phyloP scores from a whole-genome alignment of 352 stramenopile species.

The Globisporangium carolinianum region DNA sequence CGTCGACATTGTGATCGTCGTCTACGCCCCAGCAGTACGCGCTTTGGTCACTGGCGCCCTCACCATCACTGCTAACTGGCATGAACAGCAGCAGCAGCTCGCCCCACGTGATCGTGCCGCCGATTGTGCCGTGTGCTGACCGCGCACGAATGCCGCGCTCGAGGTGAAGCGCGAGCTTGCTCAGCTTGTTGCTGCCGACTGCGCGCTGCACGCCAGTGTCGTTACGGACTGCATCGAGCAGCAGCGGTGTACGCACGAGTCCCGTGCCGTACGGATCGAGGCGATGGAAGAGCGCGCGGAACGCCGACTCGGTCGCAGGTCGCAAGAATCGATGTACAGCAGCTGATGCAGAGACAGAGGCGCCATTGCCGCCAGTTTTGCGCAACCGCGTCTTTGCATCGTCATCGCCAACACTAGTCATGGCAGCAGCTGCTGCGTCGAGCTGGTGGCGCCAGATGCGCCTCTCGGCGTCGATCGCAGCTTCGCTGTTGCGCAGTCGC shows the following conservation, averaged over 20 bases:
- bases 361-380: conserved; percentile 6
- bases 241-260: conserved; percentile 22
- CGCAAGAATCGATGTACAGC: conserved; percentile 17
- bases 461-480: conserved; percentile 39
- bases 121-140: conserved; percentile 11
- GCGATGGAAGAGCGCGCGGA: conserved; percentile 56
- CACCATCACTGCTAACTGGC: conserved; percentile 15
- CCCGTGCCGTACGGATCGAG: conserved; percentile 60
- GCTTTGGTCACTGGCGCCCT: neutral
- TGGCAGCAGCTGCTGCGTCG: conserved; percentile 11
- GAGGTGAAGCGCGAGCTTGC: conserved; percentile 31
- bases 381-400: neutral
- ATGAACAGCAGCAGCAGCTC: conserved; percentile 72
- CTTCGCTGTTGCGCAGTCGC: conserved; percentile 56
- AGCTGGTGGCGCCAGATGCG: conserved; percentile 27
- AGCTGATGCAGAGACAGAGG: neutral
- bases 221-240: conserved; percentile 31
- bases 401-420: neutral
- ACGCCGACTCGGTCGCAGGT: conserved; percentile 38
- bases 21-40: too few relatives aligned
- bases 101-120: conserved; percentile 59
- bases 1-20: too few relatives aligned
- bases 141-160: conserved; percentile 24
- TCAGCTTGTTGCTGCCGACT: conserved; percentile 25
- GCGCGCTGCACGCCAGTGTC: conserved; percentile 28